Percentiles rank a stretch among this genome's conserved stretches.
Conservation (phyloP, 495 filamentous ascomycete species). For the Xylaria grammica region DNA sequence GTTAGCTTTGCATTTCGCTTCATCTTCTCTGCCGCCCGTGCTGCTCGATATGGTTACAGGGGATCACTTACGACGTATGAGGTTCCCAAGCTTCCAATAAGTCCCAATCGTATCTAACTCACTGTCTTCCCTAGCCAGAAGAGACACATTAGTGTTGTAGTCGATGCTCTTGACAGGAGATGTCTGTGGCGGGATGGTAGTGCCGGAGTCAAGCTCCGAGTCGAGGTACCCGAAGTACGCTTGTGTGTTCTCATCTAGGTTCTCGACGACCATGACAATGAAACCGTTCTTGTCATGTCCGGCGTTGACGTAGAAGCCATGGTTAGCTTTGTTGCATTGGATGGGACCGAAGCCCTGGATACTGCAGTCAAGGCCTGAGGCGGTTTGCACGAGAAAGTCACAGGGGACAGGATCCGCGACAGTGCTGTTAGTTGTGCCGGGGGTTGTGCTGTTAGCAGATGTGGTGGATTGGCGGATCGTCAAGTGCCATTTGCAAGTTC, state of each 20-base stretch:
- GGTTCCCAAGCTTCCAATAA: neutral
- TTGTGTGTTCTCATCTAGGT: neutral
- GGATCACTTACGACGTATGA: neutral
- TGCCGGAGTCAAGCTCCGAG: constrained; percentile 18
- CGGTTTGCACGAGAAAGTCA: neutral
- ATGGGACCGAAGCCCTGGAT: neutral
- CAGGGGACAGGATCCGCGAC: neutral
- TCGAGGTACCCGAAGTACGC: constrained; percentile 38
- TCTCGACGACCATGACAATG: constrained; percentile 32
- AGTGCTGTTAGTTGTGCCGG: neutral
- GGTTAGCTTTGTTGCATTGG: neutral
- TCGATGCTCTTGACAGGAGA: neutral
- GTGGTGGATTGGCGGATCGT: neutral
- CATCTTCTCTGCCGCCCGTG: too few relatives aligned
- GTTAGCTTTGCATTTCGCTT: neutral
- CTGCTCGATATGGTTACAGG: too few relatives aligned
- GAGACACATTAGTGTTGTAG: too few relatives aligned
- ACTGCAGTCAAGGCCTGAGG: neutral
- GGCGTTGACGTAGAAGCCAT: constrained; percentile 28
- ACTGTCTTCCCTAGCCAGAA: neutral
- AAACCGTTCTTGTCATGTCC: constrained; percentile 31
- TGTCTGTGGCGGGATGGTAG: constrained; percentile 17
- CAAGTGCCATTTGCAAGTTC: constrained; percentile 1
- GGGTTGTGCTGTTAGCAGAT: neutral
- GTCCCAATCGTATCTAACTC: neutral